Conservation (phyloP, 768 basidiomycete genomes). For the Amanita molliuscula region DNA sequence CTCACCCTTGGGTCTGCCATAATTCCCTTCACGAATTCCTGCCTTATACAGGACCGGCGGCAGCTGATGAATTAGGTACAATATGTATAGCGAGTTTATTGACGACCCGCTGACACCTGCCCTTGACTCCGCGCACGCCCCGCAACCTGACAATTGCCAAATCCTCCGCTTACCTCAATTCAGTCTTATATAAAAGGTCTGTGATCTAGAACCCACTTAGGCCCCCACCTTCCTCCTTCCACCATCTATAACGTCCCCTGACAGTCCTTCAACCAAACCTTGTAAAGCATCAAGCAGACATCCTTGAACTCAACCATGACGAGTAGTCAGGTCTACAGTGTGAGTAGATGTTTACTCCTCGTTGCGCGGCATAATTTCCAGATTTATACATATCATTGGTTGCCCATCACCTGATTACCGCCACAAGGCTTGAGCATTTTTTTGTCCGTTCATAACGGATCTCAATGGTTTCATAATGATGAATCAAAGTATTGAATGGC, state of each 20-base stretch:
- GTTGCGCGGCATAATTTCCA: not conserved
- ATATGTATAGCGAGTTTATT: slow-evolving; percentile 5
- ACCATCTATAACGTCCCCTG: slow-evolving; percentile 4
- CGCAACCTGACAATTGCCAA: slow-evolving; percentile 14
- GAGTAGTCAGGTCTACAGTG: slow-evolving; percentile 18
- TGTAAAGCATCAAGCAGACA: not conserved
- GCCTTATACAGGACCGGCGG: slow-evolving; percentile 3
- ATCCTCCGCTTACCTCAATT: slow-evolving; percentile 16
- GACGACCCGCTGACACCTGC: slow-evolving; percentile 3
- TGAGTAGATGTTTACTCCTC: slow-evolving; percentile 8
- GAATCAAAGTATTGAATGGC: not conserved
- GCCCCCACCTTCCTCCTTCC: slow-evolving; percentile 9
- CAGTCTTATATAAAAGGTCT: slow-evolving; percentile 17
- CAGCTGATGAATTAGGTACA: slow-evolving; percentile 4
- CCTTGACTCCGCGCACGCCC: slow-evolving; percentile 5
- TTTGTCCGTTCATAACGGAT: slow-evolving; percentile 4
- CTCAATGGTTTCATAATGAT: not conserved
- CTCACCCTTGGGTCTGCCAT: not conserved
- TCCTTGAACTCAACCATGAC: slow-evolving; percentile 13
- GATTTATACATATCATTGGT: not conserved
- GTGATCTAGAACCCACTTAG: slow-evolving; percentile 15
- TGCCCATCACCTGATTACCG: not conserved
- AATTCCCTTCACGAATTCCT: not conserved
- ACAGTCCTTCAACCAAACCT: not conserved
- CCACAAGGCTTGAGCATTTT: slow-evolving; percentile 5